Conservation (phyloP, 2,329 filamentous ascomycete genomes). For the Hawksworthiomyces lignivorus region DNA sequence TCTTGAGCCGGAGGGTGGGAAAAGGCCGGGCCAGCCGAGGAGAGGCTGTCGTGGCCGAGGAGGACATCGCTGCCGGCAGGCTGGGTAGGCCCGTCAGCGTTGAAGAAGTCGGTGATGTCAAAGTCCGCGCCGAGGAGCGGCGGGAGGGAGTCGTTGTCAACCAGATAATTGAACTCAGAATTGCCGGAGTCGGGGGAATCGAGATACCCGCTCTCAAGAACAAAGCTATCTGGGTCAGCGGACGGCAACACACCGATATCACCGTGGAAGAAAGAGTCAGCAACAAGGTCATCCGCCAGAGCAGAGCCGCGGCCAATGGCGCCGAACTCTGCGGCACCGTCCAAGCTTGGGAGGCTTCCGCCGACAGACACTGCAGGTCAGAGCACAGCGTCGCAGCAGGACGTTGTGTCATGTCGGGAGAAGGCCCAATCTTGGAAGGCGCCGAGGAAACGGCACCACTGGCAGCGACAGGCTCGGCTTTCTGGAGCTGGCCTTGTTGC, state of each 20-base stretch:
- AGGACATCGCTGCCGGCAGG: slow-evolving; percentile 33
- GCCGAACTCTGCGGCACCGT: slow-evolving; percentile 35
- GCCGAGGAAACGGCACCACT: slow-evolving; percentile 18
- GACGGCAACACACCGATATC: slow-evolving; percentile 60
- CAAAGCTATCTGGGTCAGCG: slow-evolving; percentile 66
- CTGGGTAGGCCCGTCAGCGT: slow-evolving; percentile 37
- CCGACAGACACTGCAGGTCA: slow-evolving; percentile 99
- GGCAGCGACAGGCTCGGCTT: slow-evolving; percentile 3
- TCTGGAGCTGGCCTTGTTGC: background rate
- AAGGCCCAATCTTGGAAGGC: slow-evolving; percentile 29
- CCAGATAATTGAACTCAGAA: slow-evolving; percentile 62
- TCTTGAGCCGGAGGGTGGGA: slow-evolving; percentile 52
- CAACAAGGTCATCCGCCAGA: slow-evolving; percentile 51
- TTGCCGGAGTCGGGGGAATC: slow-evolving; percentile 61
- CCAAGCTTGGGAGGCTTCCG: slow-evolving; percentile 46
- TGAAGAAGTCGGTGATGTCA: slow-evolving; percentile 49
- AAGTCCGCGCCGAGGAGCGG: slow-evolving; percentile 30
- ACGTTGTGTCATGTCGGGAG: slow-evolving; percentile 98
- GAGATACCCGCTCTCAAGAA: slow-evolving; percentile 70
- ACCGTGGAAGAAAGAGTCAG: slow-evolving; percentile 61
- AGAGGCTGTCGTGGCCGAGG: slow-evolving; percentile 27
- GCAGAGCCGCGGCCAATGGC: slow-evolving; percentile 33
- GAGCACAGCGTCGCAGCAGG: slow-evolving; percentile 98
- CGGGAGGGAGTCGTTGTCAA: slow-evolving; percentile 48
- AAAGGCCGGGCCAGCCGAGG: slow-evolving; percentile 45